A percentile compares a stretch with the other conserved stretches of the same genome.
phyloP scores from a whole-genome alignment of 2,329 filamentous ascomycete genomes.

The Aspergillus terreus region DNA sequence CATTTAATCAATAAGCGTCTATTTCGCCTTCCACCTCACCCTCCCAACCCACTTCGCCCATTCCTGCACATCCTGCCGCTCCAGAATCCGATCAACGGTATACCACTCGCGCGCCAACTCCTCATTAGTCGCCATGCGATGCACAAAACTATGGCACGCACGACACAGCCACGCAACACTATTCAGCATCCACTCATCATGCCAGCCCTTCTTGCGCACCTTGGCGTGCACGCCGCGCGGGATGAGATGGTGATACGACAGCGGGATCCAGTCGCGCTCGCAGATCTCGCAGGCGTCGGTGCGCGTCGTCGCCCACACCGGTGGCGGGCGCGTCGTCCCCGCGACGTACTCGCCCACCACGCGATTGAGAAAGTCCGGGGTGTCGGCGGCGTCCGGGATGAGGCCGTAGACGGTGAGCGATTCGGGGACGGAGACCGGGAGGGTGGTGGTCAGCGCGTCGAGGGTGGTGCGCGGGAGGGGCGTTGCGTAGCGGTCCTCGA shows the following conservation, averaged over 20 bases:
- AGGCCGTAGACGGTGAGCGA: constrained; percentile 66
- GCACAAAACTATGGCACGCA: constrained; percentile 79
- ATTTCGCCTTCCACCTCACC: constrained; percentile 68
- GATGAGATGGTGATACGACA: constrained; percentile 84
- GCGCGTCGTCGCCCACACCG: constrained; percentile 58
- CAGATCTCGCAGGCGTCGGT: constrained; percentile 70
- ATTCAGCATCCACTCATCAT: constrained; percentile 68
- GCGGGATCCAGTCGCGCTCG: constrained; percentile 65
- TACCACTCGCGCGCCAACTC: constrained; percentile 70
- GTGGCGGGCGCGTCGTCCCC: constrained; percentile 58
- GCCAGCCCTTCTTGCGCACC: constrained; percentile 74
- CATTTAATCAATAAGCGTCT: neutral
- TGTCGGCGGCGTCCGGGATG: constrained; percentile 45
- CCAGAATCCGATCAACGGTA: constrained; percentile 67
- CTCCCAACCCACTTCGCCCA: constrained; percentile 71
- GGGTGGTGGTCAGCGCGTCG: constrained; percentile 48
- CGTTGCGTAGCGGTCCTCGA: constrained; percentile 55
- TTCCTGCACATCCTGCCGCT: constrained; percentile 65
- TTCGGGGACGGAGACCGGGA: constrained; percentile 62
- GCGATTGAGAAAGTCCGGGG: constrained; percentile 58
- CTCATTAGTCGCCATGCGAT: constrained; percentile 71
- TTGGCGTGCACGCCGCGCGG: constrained; percentile 74
- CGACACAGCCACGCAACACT: constrained; percentile 84
- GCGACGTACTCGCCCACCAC: constrained; percentile 62
- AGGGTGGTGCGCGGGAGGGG: constrained; percentile 54